Conservation (phyloP, 805 yeast species). For the Starmerella apis region DNA sequence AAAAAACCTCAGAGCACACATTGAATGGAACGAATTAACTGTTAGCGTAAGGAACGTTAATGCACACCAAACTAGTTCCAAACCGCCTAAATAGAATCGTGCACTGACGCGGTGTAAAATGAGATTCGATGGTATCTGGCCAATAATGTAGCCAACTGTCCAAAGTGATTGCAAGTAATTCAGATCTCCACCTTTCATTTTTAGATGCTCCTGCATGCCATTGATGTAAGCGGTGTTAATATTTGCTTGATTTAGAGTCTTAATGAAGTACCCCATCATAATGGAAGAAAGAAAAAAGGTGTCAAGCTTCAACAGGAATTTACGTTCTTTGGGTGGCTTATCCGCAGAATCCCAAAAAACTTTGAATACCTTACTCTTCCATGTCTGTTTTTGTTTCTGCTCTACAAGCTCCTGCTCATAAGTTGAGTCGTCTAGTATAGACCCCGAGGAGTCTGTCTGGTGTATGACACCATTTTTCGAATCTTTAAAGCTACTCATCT, state of each 20-base stretch:
- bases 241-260: slow-evolving; percentile 37
- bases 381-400: not conserved
- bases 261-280: slow-evolving; percentile 40
- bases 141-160: slow-evolving; percentile 45
- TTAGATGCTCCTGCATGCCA: slow-evolving; percentile 39
- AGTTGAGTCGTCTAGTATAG: not conserved
- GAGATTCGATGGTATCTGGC: slow-evolving; percentile 40
- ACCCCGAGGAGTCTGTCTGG: not conserved
- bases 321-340: slow-evolving; percentile 34
- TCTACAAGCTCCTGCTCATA: not conserved
- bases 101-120: slow-evolving; percentile 37
- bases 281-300: slow-evolving; percentile 36
- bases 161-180: slow-evolving; percentile 38
- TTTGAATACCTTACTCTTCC: slow-evolving; percentile 6
- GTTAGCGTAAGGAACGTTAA: slow-evolving; percentile 34
- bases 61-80: slow-evolving; percentile 40
- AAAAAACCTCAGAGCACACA: slow-evolving; percentile 30
- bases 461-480: not conserved
- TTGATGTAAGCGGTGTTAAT: slow-evolving; percentile 40
- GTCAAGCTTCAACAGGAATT: slow-evolving; percentile 33
- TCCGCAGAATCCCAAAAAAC: slow-evolving; percentile 30
- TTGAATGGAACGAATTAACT: slow-evolving; percentile 40
- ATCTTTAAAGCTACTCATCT: not conserved
- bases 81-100: slow-evolving; percentile 37
- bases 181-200: slow-evolving; percentile 37